phyloP scores from a whole-genome alignment of 2,329 filamentous ascomycete genomes.

The Fusarium sublunatum region DNA sequence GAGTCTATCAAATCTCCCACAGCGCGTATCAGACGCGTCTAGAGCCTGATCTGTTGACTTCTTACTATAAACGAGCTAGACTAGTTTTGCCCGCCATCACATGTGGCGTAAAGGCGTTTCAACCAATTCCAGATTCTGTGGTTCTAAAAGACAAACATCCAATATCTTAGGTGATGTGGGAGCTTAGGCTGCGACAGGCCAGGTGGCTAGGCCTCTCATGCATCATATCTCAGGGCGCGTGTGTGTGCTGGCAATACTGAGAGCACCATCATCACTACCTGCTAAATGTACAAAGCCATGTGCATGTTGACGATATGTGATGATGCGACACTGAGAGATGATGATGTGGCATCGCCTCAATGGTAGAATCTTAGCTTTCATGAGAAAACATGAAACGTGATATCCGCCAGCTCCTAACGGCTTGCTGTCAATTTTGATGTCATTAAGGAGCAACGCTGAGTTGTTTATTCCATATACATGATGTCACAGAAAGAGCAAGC shows the following conservation, averaged over 20 bases:
- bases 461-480: background rate
- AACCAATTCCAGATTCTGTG: slow-evolving; percentile 32
- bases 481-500: background rate
- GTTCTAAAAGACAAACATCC: background rate
- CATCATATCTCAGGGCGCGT: slow-evolving; percentile 2
- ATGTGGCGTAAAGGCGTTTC: slow-evolving; percentile 31
- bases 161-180: background rate
- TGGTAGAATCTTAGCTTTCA: slow-evolving; percentile 30
- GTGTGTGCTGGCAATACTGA: slow-evolving; percentile 26
- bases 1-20: slow-evolving; percentile 33
- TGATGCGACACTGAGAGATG: slow-evolving; percentile 30
- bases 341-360: slow-evolving; percentile 43
- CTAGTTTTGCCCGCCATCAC: slow-evolving; percentile 6
- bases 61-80: slow-evolving; percentile 30
- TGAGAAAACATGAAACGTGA: slow-evolving; percentile 16
- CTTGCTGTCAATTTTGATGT: slow-evolving; percentile 7
- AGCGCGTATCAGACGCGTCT: slow-evolving; percentile 34
- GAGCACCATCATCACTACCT: background rate
- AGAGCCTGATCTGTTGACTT: slow-evolving; percentile 32
- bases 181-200: slow-evolving; percentile 13
- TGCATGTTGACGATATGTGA: slow-evolving; percentile 17
- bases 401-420: background rate
- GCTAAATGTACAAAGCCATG: background rate
- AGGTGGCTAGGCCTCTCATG: background rate
- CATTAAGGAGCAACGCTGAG: slow-evolving; percentile 1